Conservation (phyloP, 2,329 filamentous ascomycete genomes). For the Colletotrichum noveboracense region DNA sequence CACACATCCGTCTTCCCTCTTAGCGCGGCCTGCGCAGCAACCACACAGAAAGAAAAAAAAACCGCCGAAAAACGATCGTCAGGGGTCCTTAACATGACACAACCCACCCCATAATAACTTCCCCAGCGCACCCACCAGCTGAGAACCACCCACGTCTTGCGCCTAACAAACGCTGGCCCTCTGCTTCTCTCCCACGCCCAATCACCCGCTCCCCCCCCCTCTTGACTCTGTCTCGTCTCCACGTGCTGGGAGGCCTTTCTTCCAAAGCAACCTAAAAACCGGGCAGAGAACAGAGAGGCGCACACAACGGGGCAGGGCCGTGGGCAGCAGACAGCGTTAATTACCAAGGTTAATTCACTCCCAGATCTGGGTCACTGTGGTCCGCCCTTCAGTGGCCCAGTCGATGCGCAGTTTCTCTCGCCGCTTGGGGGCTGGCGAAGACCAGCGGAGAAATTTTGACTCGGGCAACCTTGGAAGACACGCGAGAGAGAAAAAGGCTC, state of each 20-base stretch:
- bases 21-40: not conserved
- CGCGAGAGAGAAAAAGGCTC: not conserved
- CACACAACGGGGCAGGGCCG: not conserved
- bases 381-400: not conserved
- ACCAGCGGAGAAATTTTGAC: not conserved
- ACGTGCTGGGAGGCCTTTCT: slow-evolving; percentile 1
- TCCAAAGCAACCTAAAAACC: not conserved
- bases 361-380: not conserved
- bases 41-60: not conserved
- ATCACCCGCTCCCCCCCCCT: not conserved
- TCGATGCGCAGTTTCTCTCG: not conserved
- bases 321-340: not conserved
- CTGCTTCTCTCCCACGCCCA: not conserved
- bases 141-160: not conserved
- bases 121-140: slow-evolving; percentile 15
- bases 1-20: not conserved
- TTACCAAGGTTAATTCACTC: not conserved
- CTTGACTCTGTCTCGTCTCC: not conserved
- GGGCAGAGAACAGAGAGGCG: not conserved
- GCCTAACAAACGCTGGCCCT: not conserved
- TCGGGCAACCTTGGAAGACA: not conserved
- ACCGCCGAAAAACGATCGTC: slow-evolving; percentile 5
- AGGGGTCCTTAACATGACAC: slow-evolving; percentile 19
- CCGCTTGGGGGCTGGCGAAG: not conserved
- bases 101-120: not conserved